These are phyloP conservation scores for Helicostylum pulchrum DNA, from an alignment of 192 early-diverging fungal species.

Conservation along the genomic window DNA sequence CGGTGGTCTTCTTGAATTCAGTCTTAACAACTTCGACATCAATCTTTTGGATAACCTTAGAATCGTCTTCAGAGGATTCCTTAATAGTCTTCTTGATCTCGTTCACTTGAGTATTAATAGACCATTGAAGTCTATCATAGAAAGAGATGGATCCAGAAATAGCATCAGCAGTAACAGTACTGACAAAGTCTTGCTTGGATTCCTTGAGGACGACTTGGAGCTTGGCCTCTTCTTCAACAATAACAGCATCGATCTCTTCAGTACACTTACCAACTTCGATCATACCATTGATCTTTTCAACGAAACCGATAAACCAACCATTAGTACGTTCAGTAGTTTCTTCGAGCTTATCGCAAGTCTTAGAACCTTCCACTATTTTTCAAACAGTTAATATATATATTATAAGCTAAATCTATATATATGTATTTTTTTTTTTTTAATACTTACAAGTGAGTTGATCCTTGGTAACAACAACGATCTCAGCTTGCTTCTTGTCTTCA, in stretches of 20 bases:
- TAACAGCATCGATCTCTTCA: constrained; percentile 10
- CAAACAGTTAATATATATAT: no score
- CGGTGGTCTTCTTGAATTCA: constrained; percentile 6
- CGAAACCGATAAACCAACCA: constrained; percentile 1
- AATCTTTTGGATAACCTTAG: not conserved
- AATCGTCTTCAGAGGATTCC: not conserved
- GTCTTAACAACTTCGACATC: not conserved
- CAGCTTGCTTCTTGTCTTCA: no score
- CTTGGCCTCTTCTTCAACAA: constrained; percentile 8
- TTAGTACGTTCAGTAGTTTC: not conserved
- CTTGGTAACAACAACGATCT: no score
- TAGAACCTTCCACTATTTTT: not conserved
- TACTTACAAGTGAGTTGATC: no score
- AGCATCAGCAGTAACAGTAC: not conserved
- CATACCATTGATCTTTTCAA: not conserved
- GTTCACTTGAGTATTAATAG: constrained; percentile 3
- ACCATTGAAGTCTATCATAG: not conserved
- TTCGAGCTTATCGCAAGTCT: not conserved
- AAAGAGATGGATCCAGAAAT: not conserved
- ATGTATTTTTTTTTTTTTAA: no score
- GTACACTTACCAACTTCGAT: not conserved
- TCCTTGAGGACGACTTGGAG: not conserved
- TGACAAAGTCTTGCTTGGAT: not conserved
- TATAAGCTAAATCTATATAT: no score
- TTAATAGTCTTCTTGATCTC: constrained; percentile 4